Conservation (phyloP, 305 asterid genomes). For the Euphrasia arctica region DNA sequence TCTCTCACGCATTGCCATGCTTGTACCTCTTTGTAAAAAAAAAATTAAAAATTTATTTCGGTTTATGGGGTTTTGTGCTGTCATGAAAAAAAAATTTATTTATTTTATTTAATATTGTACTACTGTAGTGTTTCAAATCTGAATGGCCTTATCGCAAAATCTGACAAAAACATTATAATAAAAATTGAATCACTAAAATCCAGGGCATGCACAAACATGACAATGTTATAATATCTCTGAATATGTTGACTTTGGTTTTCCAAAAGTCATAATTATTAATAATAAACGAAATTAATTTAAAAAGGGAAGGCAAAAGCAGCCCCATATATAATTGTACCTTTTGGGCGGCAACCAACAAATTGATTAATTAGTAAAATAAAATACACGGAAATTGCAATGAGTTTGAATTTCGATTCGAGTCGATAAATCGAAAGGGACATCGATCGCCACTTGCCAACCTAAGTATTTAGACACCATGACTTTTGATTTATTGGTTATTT, state of each 20-base stretch:
- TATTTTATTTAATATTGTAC: conserved; percentile 23
- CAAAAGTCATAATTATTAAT: not conserved
- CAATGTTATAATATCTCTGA: not conserved
- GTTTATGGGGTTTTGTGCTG: conserved; percentile 46
- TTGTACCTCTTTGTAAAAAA: not conserved
- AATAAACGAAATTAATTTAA: not conserved
- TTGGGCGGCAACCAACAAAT: too few species aligned
- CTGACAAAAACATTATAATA: conserved; percentile 18
- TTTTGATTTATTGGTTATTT: not conserved
- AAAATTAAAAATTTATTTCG: conserved; percentile 20
- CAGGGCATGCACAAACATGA: not conserved
- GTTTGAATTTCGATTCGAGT: not conserved
- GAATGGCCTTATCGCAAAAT: conserved; percentile 7
- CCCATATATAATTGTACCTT: too few species aligned
- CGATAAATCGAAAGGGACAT: not conserved
- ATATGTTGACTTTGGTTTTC: not conserved
- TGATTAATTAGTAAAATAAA: too few species aligned
- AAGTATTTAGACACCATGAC: not conserved
- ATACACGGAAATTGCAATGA: not conserved
- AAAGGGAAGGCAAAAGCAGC: not conserved
- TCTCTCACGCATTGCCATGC: conserved; percentile 7
- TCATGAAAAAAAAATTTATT: conserved; percentile 27
- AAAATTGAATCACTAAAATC: conserved; percentile 10
- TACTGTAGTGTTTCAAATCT: conserved; percentile 19
- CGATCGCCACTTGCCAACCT: not conserved